Evolutionary conservation across 106 monocot species (phyloP).

Genomic region (Alisma plantagoaquatica): DNA sequence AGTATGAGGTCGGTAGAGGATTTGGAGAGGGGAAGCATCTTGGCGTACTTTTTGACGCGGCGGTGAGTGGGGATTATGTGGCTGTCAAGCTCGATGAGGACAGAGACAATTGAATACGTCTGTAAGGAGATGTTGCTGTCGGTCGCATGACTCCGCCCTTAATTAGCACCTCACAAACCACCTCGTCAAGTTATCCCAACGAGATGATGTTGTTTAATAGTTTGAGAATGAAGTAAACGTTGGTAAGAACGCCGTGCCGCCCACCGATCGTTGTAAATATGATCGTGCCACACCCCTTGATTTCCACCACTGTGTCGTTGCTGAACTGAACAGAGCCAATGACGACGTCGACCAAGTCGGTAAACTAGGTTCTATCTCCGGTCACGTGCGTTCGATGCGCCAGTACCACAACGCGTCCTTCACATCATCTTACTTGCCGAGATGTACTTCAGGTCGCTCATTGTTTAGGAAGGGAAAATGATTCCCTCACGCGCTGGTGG

Average conservation of each 20-base stretch:
- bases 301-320: no score
- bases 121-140: no score
- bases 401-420: not conserved
- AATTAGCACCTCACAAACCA: not conserved
- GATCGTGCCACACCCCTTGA: conserved; percentile 3
- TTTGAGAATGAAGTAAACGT: conserved; percentile 7
- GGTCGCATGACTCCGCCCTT: not conserved
- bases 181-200: conserved; percentile 2
- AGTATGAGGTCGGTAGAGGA: no score
- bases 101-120: no score
- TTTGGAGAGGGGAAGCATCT: no score
- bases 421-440: not conserved
- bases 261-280: not conserved
- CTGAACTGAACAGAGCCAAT: no score
- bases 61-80: no score
- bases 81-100: no score
- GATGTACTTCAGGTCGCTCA: conserved; percentile 3
- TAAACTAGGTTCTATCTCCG: conserved; percentile 4
- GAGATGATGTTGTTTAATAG: conserved; percentile 7
- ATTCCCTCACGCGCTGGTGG: no score
- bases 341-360: conserved; percentile 1
- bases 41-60: no score
- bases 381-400: not conserved
- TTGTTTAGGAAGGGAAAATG: no score
- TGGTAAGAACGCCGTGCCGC: not conserved